phyloP scores from a whole-genome alignment of 2,329 filamentous ascomycete species.

The Huntiella decipiens region DNA sequence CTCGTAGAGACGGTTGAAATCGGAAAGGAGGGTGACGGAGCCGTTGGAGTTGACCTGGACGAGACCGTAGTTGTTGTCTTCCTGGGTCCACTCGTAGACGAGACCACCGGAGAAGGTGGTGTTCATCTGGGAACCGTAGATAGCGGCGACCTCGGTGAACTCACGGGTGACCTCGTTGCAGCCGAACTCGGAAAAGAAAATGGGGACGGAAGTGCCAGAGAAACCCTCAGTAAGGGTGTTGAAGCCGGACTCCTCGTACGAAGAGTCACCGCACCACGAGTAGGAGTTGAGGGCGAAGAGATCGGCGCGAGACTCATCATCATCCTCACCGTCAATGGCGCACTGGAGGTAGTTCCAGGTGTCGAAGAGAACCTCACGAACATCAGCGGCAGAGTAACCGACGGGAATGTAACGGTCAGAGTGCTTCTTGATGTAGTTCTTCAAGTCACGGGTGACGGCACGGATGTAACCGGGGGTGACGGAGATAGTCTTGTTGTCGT shows the following conservation, averaged over 20 bases:
- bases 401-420: conserved; percentile 51
- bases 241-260: conserved; percentile 43
- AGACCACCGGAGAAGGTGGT: conserved; percentile 53
- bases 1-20: conserved; percentile 54
- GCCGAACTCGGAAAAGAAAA: conserved; percentile 70
- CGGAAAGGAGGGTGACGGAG: conserved; percentile 37
- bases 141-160: conserved; percentile 55
- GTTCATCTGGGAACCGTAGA: conserved; percentile 55
- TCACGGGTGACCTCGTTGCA: conserved; percentile 55
- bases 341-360: conserved; percentile 63
- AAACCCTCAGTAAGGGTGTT: conserved; percentile 46
- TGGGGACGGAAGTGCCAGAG: conserved; percentile 43
- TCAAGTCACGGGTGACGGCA: conserved; percentile 61
- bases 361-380: conserved; percentile 52
- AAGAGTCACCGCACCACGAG: conserved; percentile 51
- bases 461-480: conserved; percentile 50
- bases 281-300: conserved; percentile 59
- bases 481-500: conserved; percentile 39
- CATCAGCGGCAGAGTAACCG: conserved; percentile 66
- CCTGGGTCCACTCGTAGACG: conserved; percentile 65
- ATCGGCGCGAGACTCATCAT: conserved; percentile 46
- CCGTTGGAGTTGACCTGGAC: conserved; percentile 40
- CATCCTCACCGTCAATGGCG: conserved; percentile 30
- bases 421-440: conserved; percentile 60
- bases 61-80: conserved; percentile 46